These are phyloP conservation scores for Cytidiella melzeri DNA, from an alignment of 768 basidiomycete species.

Conservation along the genomic window DNA sequence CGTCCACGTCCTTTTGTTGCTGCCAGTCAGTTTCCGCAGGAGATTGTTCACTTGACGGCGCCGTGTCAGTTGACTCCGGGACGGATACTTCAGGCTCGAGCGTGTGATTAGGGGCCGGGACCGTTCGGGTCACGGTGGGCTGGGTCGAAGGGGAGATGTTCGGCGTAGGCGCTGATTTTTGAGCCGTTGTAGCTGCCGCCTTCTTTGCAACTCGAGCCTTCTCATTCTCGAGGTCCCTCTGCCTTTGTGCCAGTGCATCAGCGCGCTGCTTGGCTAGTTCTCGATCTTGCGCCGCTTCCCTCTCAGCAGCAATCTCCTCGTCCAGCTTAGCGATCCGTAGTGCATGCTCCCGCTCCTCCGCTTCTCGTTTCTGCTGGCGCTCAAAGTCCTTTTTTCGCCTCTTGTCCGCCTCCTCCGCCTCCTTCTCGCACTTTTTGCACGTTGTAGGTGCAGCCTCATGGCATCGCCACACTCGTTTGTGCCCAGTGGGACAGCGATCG, in stretches of 20 bases:
- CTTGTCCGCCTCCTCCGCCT: slow-evolving; percentile 34
- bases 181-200: not conserved
- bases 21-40: slow-evolving; percentile 41
- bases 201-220: slow-evolving; percentile 8
- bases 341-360: slow-evolving; percentile 37
- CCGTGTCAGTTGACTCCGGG: not conserved
- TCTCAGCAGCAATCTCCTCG: slow-evolving; percentile 31
- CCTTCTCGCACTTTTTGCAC: slow-evolving; percentile 45
- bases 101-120: not conserved
- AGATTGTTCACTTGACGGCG: slow-evolving; percentile 4
- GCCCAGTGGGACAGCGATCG: slow-evolving; percentile 38
- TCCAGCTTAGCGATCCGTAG: slow-evolving; percentile 37
- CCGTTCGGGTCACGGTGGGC: slow-evolving; percentile 27
- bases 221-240: slow-evolving; percentile 37
- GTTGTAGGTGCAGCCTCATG: slow-evolving; percentile 27
- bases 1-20: slow-evolving; percentile 49
- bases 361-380: slow-evolving; percentile 39
- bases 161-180: not conserved
- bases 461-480: slow-evolving; percentile 41
- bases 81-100: not conserved
- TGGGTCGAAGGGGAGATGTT: not conserved
- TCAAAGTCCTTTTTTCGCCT: slow-evolving; percentile 35
- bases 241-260: slow-evolving; percentile 35
- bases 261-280: slow-evolving; percentile 32
- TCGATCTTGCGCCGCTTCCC: slow-evolving; percentile 30